phyloP scores from a whole-genome alignment of 345 rosid species.

The Populus nigra region DNA sequence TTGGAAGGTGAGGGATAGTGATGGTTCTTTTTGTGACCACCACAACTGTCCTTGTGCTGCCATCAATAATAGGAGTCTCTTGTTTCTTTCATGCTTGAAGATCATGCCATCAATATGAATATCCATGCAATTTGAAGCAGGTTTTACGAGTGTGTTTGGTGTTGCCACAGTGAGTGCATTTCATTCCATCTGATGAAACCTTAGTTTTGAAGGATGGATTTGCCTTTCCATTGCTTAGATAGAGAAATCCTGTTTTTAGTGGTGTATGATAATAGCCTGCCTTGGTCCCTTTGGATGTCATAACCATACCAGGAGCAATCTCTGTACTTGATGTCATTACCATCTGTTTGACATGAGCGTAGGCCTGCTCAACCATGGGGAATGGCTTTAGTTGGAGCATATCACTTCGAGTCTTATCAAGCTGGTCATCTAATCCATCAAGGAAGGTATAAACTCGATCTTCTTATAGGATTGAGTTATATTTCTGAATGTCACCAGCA shows the following conservation, averaged over 20 bases:
- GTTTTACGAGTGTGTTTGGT: neutral
- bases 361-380: neutral
- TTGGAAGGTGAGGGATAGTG: neutral
- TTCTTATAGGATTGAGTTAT: neutral
- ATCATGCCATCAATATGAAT: neutral
- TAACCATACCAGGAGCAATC: too few species aligned
- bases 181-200: neutral
- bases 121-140: neutral
- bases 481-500: neutral
- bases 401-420: neutral
- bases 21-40: neutral
- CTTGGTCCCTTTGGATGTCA: too few species aligned
- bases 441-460: conserved; percentile 4
- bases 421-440: neutral
- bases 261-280: too few species aligned
- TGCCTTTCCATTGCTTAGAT: too few species aligned
- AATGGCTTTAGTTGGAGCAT: neutral
- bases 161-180: conserved; percentile 1
- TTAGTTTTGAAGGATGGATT: rapidly evolving
- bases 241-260: rapidly evolving
- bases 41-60: neutral
- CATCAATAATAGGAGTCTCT: neutral
- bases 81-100: neutral
- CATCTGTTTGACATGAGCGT: neutral
- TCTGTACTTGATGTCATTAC: neutral